Evolutionary conservation across 225 moss, liverwort and hornwort genomes (phyloP), one percentile per base, ranked within the genome.

Genomic region (Anthoceros angustus): DNA sequence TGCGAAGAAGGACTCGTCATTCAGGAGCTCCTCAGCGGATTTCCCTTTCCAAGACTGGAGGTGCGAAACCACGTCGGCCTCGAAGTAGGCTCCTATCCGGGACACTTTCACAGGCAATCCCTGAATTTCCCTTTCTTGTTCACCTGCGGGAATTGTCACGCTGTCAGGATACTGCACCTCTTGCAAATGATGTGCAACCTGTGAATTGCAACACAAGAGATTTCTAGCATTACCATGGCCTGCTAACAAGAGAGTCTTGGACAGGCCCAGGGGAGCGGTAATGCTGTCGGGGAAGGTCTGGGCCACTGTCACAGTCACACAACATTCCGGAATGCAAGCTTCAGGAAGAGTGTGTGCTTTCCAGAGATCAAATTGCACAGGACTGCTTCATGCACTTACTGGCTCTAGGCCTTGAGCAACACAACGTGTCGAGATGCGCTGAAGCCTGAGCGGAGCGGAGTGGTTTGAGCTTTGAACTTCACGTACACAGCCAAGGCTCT

Each of bases 41-140:
- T 46, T 46, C 45, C 45, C 45, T 16, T 46, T 46, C 45, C 45
- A 46, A 11, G 45, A 1, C 6, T 46, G 45, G 2, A 46, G 45
- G 45, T 46, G 45, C 16, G 45, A 46, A 46, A 46, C 45, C 2
- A 46, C 45, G 12, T 46, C 12, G 45, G 45, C 12, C 45, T 46
- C 45, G 16, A 11, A 46, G 45, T 46, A 46, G 45, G 45, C 45
- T 46, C 45, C 45, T 46, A 46, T 46, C 45, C 45, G 45, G 45
- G 45, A 46, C 45, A 46, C 45, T 46, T 46, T 46, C 45, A 46
- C 45, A 46, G 45, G 45, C 45, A 46, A 11, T 46, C 45, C 45
- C 45, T 46, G 12, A 46, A 46, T 16, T 16, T 46, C 45, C 45
- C 45, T 46, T 46, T 46, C 45, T 46, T 46, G 45, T 16, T 46